These are phyloP conservation scores for Cystobasidium sp. DNA, from an alignment of 1,284 basidiomycete species.

Conservation along the genomic window DNA sequence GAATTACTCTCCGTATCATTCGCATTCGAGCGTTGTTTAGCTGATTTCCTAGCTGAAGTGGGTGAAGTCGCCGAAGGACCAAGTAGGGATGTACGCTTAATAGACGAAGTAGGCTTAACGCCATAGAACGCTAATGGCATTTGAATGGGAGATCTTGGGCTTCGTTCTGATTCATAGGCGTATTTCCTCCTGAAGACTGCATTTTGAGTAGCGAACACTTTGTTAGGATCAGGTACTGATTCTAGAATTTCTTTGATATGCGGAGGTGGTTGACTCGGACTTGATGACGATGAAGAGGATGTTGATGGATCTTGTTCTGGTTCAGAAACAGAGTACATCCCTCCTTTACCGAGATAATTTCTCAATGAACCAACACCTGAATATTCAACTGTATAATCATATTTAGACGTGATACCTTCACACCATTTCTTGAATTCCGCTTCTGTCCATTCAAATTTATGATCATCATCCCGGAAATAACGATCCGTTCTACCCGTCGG, in stretches of 20 bases:
- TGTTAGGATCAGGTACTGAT: slow-evolving; percentile 24
- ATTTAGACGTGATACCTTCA: slow-evolving; percentile 57
- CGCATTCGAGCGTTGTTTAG: slow-evolving; percentile 15
- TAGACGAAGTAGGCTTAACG: neutral
- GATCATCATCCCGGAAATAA: slow-evolving; percentile 74
- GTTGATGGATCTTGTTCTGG: neutral
- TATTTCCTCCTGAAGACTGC: slow-evolving; percentile 18
- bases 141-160: slow-evolving; percentile 46
- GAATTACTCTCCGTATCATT: slow-evolving; percentile 23
- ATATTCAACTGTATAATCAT: slow-evolving; percentile 47
- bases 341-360: slow-evolving; percentile 45
- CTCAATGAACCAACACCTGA: slow-evolving; percentile 48
- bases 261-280: slow-evolving; percentile 2
- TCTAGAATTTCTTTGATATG: slow-evolving; percentile 33
- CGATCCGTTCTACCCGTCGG: slow-evolving; percentile 71
- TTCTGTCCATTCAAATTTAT: slow-evolving; percentile 90
- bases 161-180: slow-evolving; percentile 34
- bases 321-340: slow-evolving; percentile 28
- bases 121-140: slow-evolving; percentile 45
- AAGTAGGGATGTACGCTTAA: neutral
- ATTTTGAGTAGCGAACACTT: slow-evolving; percentile 44
- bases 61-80: neutral
- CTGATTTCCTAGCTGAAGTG: slow-evolving; percentile 4
- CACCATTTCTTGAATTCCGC: slow-evolving; percentile 81
- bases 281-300: neutral